Evolutionary conservation across 495 filamentous ascomycete genomes (phyloP).

Genomic region (Penicillium canariense): DNA sequence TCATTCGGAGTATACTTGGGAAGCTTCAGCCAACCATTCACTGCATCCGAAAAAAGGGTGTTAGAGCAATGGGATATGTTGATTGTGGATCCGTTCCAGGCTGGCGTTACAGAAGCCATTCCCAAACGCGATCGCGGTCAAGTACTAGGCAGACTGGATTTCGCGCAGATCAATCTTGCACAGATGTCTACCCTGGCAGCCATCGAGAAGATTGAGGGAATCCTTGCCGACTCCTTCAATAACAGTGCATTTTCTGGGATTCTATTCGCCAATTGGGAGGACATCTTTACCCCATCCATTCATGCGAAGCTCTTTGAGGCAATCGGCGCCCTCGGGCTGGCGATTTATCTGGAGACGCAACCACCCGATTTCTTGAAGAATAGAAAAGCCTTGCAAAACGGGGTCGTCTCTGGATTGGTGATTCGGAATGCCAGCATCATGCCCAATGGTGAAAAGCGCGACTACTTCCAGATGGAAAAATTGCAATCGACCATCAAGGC

Average conservation of each 20-base stretch:
- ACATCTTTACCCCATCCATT: conserved; percentile 29
- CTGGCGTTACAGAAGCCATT: conserved; percentile 39
- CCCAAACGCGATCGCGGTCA: conserved; percentile 21
- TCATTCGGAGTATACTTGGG: conserved; percentile 54
- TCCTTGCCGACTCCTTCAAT: conserved; percentile 31
- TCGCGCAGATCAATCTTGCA: conserved; percentile 29
- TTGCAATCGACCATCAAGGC: conserved; percentile 50
- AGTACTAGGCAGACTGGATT: conserved; percentile 43
- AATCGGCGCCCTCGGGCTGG: conserved; percentile 38
- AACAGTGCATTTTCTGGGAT: conserved; percentile 44
- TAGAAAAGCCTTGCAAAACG: conserved; percentile 33
- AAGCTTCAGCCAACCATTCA: conserved; percentile 33
- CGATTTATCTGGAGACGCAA: conserved; percentile 49
- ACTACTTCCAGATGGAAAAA: conserved; percentile 47
- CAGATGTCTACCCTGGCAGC: conserved; percentile 20
- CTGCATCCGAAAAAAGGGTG: conserved; percentile 30
- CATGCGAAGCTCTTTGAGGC: conserved; percentile 36
- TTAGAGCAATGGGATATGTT: conserved; percentile 48
- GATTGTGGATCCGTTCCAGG: conserved; percentile 46
- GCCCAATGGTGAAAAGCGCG: conserved; percentile 44
- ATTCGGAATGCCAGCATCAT: conserved; percentile 51
- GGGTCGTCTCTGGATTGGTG: conserved; percentile 43
- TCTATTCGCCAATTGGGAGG: conserved; percentile 51
- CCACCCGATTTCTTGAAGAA: conserved; percentile 49
- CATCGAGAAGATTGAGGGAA: conserved; percentile 35